These are phyloP conservation scores for Angomonas deanei DNA, from an alignment of 208 protist species.

Conservation along the genomic window DNA sequence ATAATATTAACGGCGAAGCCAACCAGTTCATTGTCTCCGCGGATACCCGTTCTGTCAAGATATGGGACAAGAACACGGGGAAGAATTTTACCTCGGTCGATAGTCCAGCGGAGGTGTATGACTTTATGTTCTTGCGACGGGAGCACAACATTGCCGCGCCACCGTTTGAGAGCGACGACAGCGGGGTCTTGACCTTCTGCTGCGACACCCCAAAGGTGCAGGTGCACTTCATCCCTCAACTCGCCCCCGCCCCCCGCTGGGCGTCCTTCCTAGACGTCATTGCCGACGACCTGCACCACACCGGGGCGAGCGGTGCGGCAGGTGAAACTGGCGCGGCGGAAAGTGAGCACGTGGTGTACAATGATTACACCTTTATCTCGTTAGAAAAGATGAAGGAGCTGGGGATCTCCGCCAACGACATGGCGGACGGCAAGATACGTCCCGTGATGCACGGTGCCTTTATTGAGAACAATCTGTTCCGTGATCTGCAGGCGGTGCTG, in stretches of 20 bases:
- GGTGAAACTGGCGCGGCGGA: neutral
- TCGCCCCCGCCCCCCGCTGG: slow-evolving; percentile 96
- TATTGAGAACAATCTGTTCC: slow-evolving; percentile 92
- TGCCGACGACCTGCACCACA: slow-evolving; percentile 87
- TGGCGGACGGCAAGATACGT: slow-evolving; percentile 91
- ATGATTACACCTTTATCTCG: slow-evolving; percentile 98
- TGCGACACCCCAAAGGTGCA: slow-evolving; percentile 90
- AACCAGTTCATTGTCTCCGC: slow-evolving; percentile 64
- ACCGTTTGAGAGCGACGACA: slow-evolving; percentile 76
- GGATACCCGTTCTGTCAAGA: slow-evolving; percentile 89
- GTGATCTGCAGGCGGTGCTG: slow-evolving; percentile 78
- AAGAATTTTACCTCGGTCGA: slow-evolving; percentile 88
- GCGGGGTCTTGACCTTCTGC: slow-evolving; percentile 86
- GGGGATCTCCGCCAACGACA: slow-evolving; percentile 73
- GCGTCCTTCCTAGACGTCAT: slow-evolving; percentile 96
- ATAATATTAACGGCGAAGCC: slow-evolving; percentile 67
- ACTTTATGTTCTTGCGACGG: slow-evolving; percentile 80
- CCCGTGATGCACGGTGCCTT: slow-evolving; percentile 98
- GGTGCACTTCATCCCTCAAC: slow-evolving; percentile 94
- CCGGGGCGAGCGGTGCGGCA: neutral
- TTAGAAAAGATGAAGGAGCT: slow-evolving; percentile 90
- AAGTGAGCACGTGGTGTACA: slow-evolving; percentile 73
- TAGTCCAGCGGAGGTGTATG: slow-evolving; percentile 71
- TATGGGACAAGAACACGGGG: slow-evolving; percentile 91
- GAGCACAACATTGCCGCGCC: slow-evolving; percentile 70